Evolutionary conservation across 805 yeast genomes (phyloP), one percentile per base, ranked within the genome.

Genomic region (Saccharomycopsis sp.): DNA sequence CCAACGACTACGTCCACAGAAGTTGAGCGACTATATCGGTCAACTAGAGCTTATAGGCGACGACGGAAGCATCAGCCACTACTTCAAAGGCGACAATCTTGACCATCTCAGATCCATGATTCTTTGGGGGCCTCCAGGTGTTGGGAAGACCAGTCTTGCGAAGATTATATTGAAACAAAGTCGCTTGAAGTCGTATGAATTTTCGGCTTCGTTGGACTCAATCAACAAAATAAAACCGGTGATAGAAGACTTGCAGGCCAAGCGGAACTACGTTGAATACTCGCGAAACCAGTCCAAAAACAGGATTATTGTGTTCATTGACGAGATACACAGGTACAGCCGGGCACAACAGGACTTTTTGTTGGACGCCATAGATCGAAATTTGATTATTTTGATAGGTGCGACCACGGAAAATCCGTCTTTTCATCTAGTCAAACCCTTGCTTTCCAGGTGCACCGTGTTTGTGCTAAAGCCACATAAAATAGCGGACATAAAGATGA

Each of bases 331-430:
- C 68, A 73, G 99, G 34, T 91, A 90, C 68, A 84, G 84, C 63
- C 85, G 87, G 60, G 75, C 83, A 0, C 99, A 94, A 66, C 99
- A 94, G 69, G 98, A 94, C 69, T 79, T 84, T 52, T 80, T 95
- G 52, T 73, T 94, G 46, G 94, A 96, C 0, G 84, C 82, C 61
- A 85, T 92, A 1, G 99, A 94, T 68, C 74, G 80, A 29, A 98
- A 98, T 1, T 82, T 82, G 55, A 82, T 91, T 50, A 82, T 84
- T 1, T 76, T 94, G 50, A 83, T 92, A 54, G 99, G 99, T 3
- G 97, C 98, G n/a, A 94, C 99, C 0, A 91, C 98, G 0, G 99
- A 94, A 68, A 94, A 94, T 67, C 97, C 97, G 2, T 83, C 87
- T 52, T 85, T 87, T 65, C 85, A 89, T 64, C 71, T 94, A 48